Base-by-base conservation (phyloP, 2,329 filamentous ascomycete genomes). In the Penicillium italicum region DNA sequence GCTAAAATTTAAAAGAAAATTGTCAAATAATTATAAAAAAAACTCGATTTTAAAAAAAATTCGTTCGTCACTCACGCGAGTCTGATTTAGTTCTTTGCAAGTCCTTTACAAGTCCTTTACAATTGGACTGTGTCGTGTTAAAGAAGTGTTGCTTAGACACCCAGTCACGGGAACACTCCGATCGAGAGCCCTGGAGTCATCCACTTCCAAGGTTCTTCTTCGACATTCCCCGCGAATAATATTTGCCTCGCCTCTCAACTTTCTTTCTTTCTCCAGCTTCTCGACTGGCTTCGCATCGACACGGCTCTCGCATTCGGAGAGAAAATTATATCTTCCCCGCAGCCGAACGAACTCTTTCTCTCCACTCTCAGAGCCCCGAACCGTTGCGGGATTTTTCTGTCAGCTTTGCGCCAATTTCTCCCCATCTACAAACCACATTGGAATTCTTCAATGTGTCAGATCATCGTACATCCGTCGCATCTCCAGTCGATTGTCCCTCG, bases 111-210 rank as follows among this genome's bases (percentile, higher is more conserved):
- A 34, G 38, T 55, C 37, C 46, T 56, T 46, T 56, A 42, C 53
- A 62, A 65, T 64, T 55, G 49, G 58, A 33, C 59, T 58, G 52
- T 34, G 44, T 45, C 40, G 38, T 45, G 62, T 62, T 63, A 50
- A 38, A 5, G 24, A 22, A 18, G 12, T 57, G 40, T 51, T 53
- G 49, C 57, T 60, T 57, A 53, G 58, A 57, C 60, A 46, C 28
- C 28, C 33, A 65, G 63, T 66, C 63, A 66, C 63, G 63, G 63
- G 63, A 66, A 65, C 63, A 62, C 53, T 56, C 59, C 55, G 54
- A 62, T 56, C 38, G 24, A 55, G 42, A 52, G 38, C 49, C 46
- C 28, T 45, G 41, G 30, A 48, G 18, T 46, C 50, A 50, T 56
- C 51, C 41, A 48, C 49, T 56, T 58, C n/a, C n/a, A n/a, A n/a